Evolutionary conservation across 345 rosid genomes (phyloP), one percentile per base, ranked within the genome.

Genomic region (Camelina laxa): DNA sequence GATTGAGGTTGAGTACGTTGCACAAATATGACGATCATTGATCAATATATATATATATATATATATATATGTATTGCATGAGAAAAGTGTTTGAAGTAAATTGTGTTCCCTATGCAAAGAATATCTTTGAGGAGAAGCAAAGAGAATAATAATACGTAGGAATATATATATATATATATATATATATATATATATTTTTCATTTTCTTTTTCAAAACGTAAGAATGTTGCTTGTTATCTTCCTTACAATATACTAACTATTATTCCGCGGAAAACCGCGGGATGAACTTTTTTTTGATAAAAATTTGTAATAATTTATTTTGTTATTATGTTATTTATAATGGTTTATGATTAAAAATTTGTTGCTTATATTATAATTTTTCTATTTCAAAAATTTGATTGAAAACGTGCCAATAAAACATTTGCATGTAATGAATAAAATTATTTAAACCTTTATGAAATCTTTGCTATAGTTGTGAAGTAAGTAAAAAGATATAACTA

Each of bases 101-200:
- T 48, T 70, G 41, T 47, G 33, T 70, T 54, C 65, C 65, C 17
- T 70, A 44, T 15, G 39, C 30, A 76, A 70, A 64, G 80, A 76
- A 76, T 76, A 57, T 56, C 80, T 63, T 70, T 27, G 72, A 24
- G 36, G 67, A 70, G 67, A 76, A 70, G 80, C 72, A 76, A 76
- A 17, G 72, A 69, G 44, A 22, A 44, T 36, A 22, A 44, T 36
- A 47, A 69, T 53, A 69, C 36, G 50, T 38, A 67, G 51, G 79
- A 75, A 67, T 58, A 27, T 27, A 3, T 27, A 22, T 22, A 0
- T 55, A 24, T 22, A 22, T 22, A 0, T 55, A 24, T 22, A 27
- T 27, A 3, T 27, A 67, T 58, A 27, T 27, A 3, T 27, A 22
- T 22, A 0, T 55, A 24, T 22, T 55, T 24, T 10, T 55, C 16